Base-by-base conservation (phyloP, 345 rosid genomes). In the rapeseed (Brassica napus) region DNA sequence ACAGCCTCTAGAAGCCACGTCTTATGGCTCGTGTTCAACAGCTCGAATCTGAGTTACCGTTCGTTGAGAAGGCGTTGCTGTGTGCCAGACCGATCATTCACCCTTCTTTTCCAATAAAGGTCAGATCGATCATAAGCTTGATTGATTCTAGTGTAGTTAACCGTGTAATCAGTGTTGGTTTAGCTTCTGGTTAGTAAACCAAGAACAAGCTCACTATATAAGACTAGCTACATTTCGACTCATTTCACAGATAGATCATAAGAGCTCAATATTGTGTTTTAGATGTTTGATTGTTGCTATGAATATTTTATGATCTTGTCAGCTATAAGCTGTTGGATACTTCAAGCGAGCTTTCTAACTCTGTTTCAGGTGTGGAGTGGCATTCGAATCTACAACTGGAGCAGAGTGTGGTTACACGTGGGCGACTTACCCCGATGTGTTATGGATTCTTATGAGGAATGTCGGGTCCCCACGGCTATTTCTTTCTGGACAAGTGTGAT, bases 371-470 rank as follows among this genome's bases (percentile, higher is more conserved):
- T 62, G 73, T 79, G 82, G 95, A 92, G 32, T 90, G 99, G 97
- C 99, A 88, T 86, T 89, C 97, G 72, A 90, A 86, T 84, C 72
- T 93, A 69, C 91, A 63, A 39, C 64, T 79, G 72, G 89, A 90
- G 68, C 95, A 88, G 79, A 87, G 88, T 86, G 83, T 96, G 77
- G 81, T 93, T 39, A 84, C 94, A 77, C 84, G 84, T 68, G 97
- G n/a, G 97, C 64, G 98, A 90, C 82, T 86, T 93, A 74, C 99
- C 99, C 34, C 98, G 97, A 30, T 96, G 97, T 89, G 96, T 96
- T 1, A 94, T 93, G 95, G 97, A 92, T 74, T 96, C 97, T 72
- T 96, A 92, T 77, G 99, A 96, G 84, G 98, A 96, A 87, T 89
- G 94, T 34, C 85, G 97, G 11, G 94, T 94, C 95, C 1, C 99